phyloP scores from a whole-genome alignment of 1,139 yeast genomes.

The Sugiyamaella sp. region DNA sequence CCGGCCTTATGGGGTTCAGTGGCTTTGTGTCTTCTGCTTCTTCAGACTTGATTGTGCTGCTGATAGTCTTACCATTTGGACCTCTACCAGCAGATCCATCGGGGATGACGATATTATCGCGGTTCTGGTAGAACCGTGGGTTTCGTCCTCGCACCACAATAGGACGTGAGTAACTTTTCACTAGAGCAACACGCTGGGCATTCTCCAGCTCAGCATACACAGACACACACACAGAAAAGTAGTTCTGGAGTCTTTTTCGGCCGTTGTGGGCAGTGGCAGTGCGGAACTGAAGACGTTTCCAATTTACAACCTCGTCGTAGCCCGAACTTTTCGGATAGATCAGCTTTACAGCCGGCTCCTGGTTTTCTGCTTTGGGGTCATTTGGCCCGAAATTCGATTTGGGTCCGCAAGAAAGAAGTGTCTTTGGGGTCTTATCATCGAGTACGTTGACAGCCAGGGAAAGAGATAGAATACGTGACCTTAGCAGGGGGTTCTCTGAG shows the following conservation, averaged over 20 bases:
- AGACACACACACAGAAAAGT: conserved; percentile 53
- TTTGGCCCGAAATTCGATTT: conserved; percentile 26
- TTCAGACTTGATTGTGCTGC: conserved; percentile 4
- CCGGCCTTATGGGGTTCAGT: conserved; percentile 3
- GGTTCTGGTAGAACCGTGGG: conserved; percentile 62
- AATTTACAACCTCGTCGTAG: conserved; percentile 41
- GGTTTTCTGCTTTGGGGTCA: conserved; percentile 23
- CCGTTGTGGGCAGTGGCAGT: conserved; percentile 70
- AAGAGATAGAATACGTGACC: conserved; percentile 36
- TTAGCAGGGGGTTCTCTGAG: conserved; percentile 28
- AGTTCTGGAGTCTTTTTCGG: conserved; percentile 58
- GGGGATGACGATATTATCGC: conserved; percentile 49
- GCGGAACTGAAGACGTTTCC: conserved; percentile 53
- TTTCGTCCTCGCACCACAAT: conserved; percentile 68
- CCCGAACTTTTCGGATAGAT: conserved; percentile 36
- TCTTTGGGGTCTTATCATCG: conserved; percentile 33
- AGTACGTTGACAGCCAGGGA: conserved; percentile 37
- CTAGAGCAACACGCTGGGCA: conserved; percentile 36
- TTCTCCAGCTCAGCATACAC: conserved; percentile 45
- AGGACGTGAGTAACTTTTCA: conserved; percentile 47
- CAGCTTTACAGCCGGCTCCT: conserved; percentile 36
- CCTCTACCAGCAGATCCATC: conserved; percentile 22
- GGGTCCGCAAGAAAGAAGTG: conserved; percentile 37
- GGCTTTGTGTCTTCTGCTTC: conserved; percentile 10
- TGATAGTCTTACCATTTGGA: not conserved